These are phyloP conservation scores for Cymbopogon flexuosus DNA, from an alignment of 202 grass and related monocot genomes.

Conservation along the genomic window DNA sequence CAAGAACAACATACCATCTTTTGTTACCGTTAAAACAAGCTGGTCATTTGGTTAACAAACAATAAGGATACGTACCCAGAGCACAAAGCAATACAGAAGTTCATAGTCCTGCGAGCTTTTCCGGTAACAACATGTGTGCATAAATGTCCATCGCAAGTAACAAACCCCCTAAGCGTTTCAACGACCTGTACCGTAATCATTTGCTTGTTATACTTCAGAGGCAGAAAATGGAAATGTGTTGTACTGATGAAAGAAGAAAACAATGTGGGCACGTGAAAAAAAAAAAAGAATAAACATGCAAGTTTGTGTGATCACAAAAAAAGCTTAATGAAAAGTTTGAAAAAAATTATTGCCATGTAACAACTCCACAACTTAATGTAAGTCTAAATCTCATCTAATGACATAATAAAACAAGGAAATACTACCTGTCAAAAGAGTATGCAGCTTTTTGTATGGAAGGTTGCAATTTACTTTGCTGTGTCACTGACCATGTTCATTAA, in stretches of 20 bases:
- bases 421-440: not conserved
- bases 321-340: not conserved
- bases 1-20: not conserved
- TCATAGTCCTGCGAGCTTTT: conserved; percentile 79
- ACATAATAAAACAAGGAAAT: not conserved
- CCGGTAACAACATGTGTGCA: conserved; percentile 77
- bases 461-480: conserved; percentile 13
- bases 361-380: not conserved
- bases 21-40: conserved; percentile 23
- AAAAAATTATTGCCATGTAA: not conserved
- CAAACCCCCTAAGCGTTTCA: conserved; percentile 52
- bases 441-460: not conserved
- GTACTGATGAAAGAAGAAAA: not conserved
- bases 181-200: conserved; percentile 50
- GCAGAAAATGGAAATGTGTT: conserved; percentile 4
- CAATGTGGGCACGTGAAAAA: not conserved
- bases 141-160: conserved; percentile 59
- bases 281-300: not conserved
- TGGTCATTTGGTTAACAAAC: not conserved
- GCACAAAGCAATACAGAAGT: conserved; percentile 74
- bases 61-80: conserved; percentile 60
- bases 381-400: not conserved
- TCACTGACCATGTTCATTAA: not conserved
- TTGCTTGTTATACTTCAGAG: not conserved
- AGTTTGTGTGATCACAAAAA: not conserved